Percentiles rank a stretch among this genome's conserved stretches.
Evolutionary conservation across 768 basidiomycete genomes (phyloP).

Genomic region (Suillus subluteus): DNA sequence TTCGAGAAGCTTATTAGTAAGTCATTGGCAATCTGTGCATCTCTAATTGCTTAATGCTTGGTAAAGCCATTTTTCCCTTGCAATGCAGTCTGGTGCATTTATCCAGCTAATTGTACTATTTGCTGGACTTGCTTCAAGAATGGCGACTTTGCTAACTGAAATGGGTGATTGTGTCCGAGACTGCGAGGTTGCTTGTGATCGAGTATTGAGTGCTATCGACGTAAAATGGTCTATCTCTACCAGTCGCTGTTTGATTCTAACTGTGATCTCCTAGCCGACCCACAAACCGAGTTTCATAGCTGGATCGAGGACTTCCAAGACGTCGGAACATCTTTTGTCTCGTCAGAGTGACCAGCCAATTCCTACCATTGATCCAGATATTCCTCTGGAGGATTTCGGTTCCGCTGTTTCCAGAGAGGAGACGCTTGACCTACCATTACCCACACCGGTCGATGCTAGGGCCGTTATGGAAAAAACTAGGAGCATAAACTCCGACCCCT

Average conservation of each 20-base stretch:
- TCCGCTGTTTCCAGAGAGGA: slow-evolving; percentile 14
- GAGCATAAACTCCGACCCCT: neutral
- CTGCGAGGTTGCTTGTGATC: slow-evolving; percentile 28
- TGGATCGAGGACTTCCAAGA: neutral
- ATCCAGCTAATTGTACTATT: slow-evolving; percentile 67
- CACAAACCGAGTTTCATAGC: neutral
- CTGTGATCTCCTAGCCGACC: slow-evolving; percentile 21
- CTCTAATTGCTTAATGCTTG: slow-evolving; percentile 2
- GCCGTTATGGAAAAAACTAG: neutral
- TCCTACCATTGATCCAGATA: slow-evolving; percentile 9
- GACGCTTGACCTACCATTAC: neutral
- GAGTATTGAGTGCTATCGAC: slow-evolving; percentile 33
- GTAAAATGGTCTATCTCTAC: slow-evolving; percentile 29
- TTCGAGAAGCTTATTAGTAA: slow-evolving; percentile 59
- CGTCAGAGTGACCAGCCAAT: neutral
- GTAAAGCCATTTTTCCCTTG: slow-evolving; percentile 59
- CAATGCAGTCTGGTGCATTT: slow-evolving; percentile 76
- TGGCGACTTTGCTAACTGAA: slow-evolving; percentile 50
- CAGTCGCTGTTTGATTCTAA: slow-evolving; percentile 13
- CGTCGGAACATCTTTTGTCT: slow-evolving; percentile 2
- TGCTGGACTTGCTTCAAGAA: slow-evolving; percentile 61
- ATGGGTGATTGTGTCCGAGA: slow-evolving; percentile 43
- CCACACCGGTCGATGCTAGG: neutral
- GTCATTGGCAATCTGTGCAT: slow-evolving; percentile 19
- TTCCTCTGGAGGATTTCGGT: slow-evolving; percentile 21